Conservation (phyloP, 2,329 filamentous ascomycete genomes). For the Podosphaera aphanis region DNA sequence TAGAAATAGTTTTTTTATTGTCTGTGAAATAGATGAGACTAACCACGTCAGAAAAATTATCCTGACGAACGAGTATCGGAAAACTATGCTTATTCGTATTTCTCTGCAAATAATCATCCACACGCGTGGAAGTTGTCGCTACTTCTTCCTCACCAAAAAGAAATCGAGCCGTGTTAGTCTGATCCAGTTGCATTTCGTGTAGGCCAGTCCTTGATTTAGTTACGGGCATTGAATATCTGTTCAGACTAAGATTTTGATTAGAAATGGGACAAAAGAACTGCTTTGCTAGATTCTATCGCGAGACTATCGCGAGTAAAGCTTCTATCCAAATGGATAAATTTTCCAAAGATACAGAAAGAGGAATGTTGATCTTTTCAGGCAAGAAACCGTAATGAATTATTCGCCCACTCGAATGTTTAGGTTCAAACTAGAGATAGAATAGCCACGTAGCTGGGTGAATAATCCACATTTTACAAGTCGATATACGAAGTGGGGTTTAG, state of each 20-base stretch:
- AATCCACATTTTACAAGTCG: no score
- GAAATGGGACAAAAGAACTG: slow-evolving; percentile 1
- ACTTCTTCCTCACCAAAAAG: slow-evolving; percentile 71
- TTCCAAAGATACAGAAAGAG: no score
- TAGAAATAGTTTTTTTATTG: no score
- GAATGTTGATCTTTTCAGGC: no score
- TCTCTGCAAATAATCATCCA: slow-evolving; percentile 46
- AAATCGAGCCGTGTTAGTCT: slow-evolving; percentile 67
- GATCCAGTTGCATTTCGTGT: slow-evolving; percentile 40
- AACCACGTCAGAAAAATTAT: slow-evolving; percentile 17
- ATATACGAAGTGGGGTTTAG: no score
- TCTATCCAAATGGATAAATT: no score
- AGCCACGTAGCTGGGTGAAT: no score
- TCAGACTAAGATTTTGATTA: slow-evolving; percentile 31
- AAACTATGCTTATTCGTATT: slow-evolving; percentile 64
- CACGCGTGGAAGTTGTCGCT: slow-evolving; percentile 23
- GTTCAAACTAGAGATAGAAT: no score
- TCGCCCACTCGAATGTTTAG: no score
- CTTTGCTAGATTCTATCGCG: no score
- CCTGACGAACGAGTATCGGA: slow-evolving; percentile 53
- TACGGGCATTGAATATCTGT: slow-evolving; percentile 86
- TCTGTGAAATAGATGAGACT: slow-evolving; percentile 4
- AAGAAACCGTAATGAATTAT: no score
- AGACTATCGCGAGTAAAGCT: no score
- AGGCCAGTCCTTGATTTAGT: slow-evolving; percentile 44